These are phyloP conservation scores for Cetraspora pellucida DNA, from an alignment of 192 early-diverging fungal genomes.

Conservation along the genomic window DNA sequence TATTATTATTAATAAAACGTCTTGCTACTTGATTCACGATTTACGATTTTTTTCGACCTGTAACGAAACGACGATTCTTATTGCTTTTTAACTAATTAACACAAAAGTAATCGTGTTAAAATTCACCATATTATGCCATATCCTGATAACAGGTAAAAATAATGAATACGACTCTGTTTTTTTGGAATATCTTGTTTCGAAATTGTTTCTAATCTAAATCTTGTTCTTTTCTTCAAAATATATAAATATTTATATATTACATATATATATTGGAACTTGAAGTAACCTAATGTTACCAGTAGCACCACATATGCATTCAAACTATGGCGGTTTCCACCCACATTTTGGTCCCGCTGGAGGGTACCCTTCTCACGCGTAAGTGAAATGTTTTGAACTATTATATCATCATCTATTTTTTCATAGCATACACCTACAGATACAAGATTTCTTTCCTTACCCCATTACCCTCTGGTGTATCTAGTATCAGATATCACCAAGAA, in stretches of 20 bases:
- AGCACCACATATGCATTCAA: conserved; percentile 27
- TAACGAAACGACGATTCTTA: too few species aligned
- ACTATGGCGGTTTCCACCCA: conserved; percentile 5
- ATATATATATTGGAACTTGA: not conserved
- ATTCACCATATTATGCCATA: too few species aligned
- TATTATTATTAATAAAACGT: not conserved
- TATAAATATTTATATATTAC: not conserved
- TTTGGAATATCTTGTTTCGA: not conserved
- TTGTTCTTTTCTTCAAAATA: not conserved
- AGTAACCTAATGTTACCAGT: conserved; percentile 19
- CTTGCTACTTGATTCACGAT: not conserved
- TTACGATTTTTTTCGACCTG: too few species aligned
- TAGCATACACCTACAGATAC: not conserved
- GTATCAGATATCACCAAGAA: conserved; percentile 20
- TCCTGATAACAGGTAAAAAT: too few species aligned
- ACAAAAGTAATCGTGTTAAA: too few species aligned
- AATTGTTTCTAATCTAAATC: not conserved
- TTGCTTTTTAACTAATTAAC: too few species aligned
- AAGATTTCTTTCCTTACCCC: not conserved
- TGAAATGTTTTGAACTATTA: not conserved
- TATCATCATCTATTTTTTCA: not conserved
- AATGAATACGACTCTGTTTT: too few species aligned
- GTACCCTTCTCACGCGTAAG: conserved; percentile 22
- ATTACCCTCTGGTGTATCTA: not conserved
- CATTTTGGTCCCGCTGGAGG: conserved; percentile 11